Evolutionary conservation across 2,329 filamentous ascomycete species (phyloP).

Genomic region (Penicillium sp.): DNA sequence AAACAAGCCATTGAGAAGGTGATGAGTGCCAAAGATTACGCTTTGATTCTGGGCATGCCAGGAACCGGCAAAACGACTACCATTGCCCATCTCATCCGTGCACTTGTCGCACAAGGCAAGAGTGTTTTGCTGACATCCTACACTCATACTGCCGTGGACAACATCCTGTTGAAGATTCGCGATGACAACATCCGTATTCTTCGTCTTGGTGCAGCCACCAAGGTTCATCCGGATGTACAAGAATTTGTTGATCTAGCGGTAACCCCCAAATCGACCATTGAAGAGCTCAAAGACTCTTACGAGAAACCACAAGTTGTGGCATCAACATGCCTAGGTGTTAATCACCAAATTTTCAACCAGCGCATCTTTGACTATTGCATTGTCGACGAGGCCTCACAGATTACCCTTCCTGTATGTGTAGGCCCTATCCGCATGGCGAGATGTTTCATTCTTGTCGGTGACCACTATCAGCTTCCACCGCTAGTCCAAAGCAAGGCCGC

Average conservation of each 20-base stretch:
- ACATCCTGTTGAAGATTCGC: constrained; percentile 90
- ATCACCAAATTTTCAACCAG: constrained; percentile 82
- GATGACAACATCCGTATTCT: constrained; percentile 75
- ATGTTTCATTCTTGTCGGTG: constrained; percentile 92
- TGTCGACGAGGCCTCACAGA: constrained; percentile 96
- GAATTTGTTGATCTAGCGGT: constrained; percentile 80
- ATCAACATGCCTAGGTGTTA: constrained; percentile 91
- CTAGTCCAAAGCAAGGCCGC: constrained; percentile 92
- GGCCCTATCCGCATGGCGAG: constrained; percentile 90
- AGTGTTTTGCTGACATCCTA: constrained; percentile 92
- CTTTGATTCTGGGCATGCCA: constrained; percentile 96
- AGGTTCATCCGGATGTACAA: constrained; percentile 84
- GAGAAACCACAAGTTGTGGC: constrained; percentile 86
- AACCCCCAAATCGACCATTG: constrained; percentile 71
- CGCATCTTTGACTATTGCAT: constrained; percentile 97
- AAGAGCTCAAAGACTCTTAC: constrained; percentile 81
- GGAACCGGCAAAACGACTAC: constrained; percentile 98
- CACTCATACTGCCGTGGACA: constrained; percentile 97
- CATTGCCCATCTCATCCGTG: constrained; percentile 94
- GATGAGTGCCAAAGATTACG: constrained; percentile 93
- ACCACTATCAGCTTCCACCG: constrained; percentile 94
- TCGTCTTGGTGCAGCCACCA: constrained; percentile 79
- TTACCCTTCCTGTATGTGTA: constrained; percentile 90
- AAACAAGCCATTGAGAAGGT: constrained; percentile 86
- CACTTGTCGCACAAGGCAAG: constrained; percentile 84